Evolutionary conservation across 1,139 yeast genomes (phyloP), one percentile per base, ranked within the genome.

Genomic region (Oligophagozyma castellii): DNA sequence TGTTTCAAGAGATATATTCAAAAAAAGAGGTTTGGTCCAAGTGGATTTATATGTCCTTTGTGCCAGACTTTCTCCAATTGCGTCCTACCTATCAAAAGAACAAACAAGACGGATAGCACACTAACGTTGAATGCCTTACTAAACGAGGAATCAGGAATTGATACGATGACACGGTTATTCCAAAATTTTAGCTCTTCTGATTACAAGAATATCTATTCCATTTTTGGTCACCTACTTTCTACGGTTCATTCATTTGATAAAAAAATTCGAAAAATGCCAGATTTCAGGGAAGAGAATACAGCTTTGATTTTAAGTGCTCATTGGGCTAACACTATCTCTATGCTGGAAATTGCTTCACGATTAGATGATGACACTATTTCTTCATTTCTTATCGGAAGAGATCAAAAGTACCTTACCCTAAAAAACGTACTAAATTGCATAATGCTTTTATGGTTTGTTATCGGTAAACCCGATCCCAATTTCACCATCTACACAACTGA

Each of bases 321-420:
- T 52, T 73, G 42, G 73, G 73, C 35, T 4, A 66, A 72, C 37
- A 70, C 78, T 0, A 61, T 74, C 18, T 61, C 67, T 27, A 64
- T 71, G 65, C 49, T 60, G 29, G 83, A 74, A 43, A 64, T 72
- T 16, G 45, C 72, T 0, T 56, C 70, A 1, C 59, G 83, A 38
- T 42, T 64, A 16, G 67, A 67, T 2, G 42, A 39, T 5, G 42
- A 50, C 11, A 50, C 63, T 4, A 56, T 58, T 29, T 40, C 48
- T 2, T 43, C 50, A 4, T 62, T 66, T 32, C 40, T 68, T 30
- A 38, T 42, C 15, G 52, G 56, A 6, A 46, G 43, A 24, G 56
- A 51, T 34, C 56, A 52, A 31, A 50, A 50, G 31, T 51, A 38
- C 29, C 51, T 46, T 31, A 51, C 58, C 1, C 33, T 53, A 29